Evolutionary conservation across 129 eudicot genomes (phyloP).

Genomic region (Arctium minus): DNA sequence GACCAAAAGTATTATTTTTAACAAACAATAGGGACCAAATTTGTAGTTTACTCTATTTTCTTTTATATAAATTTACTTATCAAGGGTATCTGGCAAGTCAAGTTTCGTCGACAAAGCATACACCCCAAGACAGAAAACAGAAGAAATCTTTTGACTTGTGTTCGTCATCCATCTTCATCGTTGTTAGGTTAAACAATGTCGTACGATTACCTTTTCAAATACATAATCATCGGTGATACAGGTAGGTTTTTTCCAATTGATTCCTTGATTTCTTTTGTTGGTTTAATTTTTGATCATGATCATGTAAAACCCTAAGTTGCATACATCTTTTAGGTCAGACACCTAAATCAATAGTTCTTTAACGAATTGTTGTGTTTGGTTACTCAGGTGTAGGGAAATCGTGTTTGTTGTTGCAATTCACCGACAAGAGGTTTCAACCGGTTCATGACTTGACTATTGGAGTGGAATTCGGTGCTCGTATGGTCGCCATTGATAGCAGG

Average conservation of each 20-base stretch:
- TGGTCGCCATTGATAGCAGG: slow-evolving; percentile 60
- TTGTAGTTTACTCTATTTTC: background rate
- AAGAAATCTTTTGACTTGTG: background rate
- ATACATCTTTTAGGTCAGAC: background rate
- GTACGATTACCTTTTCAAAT: slow-evolving; percentile 89
- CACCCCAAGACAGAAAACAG: background rate
- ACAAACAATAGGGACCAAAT: too few species aligned
- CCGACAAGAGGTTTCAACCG: slow-evolving; percentile 93
- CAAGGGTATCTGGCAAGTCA: slow-evolving; percentile 11
- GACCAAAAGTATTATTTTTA: too few species aligned
- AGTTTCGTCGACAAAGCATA: slow-evolving; percentile 2
- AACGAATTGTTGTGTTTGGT: background rate
- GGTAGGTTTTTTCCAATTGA: slow-evolving; percentile 21
- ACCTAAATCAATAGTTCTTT: background rate
- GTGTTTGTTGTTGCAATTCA: slow-evolving; percentile 81
- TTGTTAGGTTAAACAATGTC: slow-evolving; percentile 48
- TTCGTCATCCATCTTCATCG: slow-evolving; percentile 2
- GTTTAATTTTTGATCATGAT: background rate
- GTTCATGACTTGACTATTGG: slow-evolving; percentile 88
- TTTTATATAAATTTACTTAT: background rate
- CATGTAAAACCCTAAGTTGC: slow-evolving; percentile 21
- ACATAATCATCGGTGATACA: slow-evolving; percentile 92
- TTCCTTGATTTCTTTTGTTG: background rate
- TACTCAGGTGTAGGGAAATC: slow-evolving; percentile 81
- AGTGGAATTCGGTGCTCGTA: slow-evolving; percentile 93